phyloP scores from a whole-genome alignment of 768 basidiomycete genomes.

The Vishniacozyma victoriae region DNA sequence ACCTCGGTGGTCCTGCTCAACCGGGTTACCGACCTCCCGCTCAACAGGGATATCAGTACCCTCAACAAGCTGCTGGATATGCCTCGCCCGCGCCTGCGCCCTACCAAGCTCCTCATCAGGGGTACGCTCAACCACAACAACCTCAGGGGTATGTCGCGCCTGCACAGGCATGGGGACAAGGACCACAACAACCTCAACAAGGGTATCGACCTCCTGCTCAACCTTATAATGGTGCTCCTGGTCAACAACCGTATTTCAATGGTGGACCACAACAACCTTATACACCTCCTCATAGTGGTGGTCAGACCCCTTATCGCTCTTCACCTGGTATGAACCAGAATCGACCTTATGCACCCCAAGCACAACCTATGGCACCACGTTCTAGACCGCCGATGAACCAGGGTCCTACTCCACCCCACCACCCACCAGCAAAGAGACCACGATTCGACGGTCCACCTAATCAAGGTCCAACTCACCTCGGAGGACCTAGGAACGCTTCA shows the following conservation, averaged over 20 bases:
- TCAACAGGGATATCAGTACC: constrained; percentile 1
- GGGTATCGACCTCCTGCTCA: background rate
- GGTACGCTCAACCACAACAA: constrained; percentile 7
- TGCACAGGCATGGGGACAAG: constrained; percentile 2
- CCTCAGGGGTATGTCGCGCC: constrained; percentile 3
- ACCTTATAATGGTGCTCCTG: constrained; percentile 1
- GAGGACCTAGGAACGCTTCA: background rate
- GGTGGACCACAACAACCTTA: constrained; percentile 19
- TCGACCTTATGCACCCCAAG: constrained; percentile 16
- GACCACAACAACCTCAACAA: background rate
- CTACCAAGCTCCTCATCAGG: constrained; percentile 4
- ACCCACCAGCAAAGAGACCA: constrained; percentile 82
- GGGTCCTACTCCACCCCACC: constrained; percentile 47
- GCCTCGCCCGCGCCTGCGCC: no score
- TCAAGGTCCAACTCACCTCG: constrained; percentile 15
- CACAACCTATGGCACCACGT: constrained; percentile 23
- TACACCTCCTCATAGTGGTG: background rate
- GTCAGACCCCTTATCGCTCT: constrained; percentile 6
- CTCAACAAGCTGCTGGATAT: constrained; percentile 17
- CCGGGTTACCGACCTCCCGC: constrained; percentile 5
- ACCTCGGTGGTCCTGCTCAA: no score
- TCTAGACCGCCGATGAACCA: constrained; percentile 50
- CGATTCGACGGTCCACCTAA: constrained; percentile 69
- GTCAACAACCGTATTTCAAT: constrained; percentile 1
- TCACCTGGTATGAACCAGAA: constrained; percentile 7